These are phyloP conservation scores for Capsicum chinense DNA, from an alignment of 257 asterid species.

Conservation along the genomic window DNA sequence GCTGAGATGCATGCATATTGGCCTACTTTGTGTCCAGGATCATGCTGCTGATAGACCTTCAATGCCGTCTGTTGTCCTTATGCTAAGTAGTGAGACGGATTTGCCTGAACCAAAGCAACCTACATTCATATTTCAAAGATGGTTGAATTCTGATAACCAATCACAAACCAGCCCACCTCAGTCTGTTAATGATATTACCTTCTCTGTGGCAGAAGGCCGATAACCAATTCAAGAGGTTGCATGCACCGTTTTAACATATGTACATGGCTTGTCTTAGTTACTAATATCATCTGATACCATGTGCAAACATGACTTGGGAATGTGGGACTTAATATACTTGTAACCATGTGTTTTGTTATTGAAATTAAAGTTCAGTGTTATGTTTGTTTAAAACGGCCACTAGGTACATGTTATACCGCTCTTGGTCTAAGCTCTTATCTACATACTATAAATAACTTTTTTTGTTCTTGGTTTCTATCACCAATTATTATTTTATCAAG, in stretches of 20 bases:
- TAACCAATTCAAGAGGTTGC: background rate
- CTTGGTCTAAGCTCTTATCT: too few species aligned
- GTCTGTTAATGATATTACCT: constrained; percentile 13
- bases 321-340: too few species aligned
- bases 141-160: constrained; percentile 3
- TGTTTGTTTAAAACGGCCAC: too few species aligned
- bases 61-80: constrained; percentile 49
- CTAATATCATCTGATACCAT: background rate
- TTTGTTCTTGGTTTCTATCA: too few species aligned
- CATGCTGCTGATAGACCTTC: constrained; percentile 56
- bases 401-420: too few species aligned
- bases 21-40: constrained; percentile 69
- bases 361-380: too few species aligned
- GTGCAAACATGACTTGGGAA: too few species aligned
- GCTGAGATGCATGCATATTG: constrained; percentile 58
- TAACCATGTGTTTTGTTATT: too few species aligned
- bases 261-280: background rate
- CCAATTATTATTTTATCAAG: too few species aligned
- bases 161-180: background rate
- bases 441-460: too few species aligned
- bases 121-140: constrained; percentile 8
- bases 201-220: constrained; percentile 27
- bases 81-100: constrained; percentile 38
- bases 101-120: constrained; percentile 33
- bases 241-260: background rate